Conservation (phyloP, 2,329 filamentous ascomycete species). For the Fusarium sp. region DNA sequence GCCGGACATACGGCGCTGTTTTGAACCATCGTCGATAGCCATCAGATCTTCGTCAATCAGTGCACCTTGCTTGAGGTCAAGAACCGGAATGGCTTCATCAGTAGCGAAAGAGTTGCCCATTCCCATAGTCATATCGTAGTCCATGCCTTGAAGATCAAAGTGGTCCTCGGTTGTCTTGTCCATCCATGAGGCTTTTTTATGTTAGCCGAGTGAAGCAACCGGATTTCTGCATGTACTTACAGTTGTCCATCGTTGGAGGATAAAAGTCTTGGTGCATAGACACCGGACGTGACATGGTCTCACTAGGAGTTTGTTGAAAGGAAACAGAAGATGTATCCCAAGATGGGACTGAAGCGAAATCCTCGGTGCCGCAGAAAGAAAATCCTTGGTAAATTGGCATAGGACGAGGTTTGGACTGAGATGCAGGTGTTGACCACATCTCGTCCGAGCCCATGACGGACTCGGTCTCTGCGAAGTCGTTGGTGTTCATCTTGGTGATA, state of each 20-base stretch:
- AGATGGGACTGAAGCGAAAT: slow-evolving; percentile 65
- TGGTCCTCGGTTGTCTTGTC: slow-evolving; percentile 70
- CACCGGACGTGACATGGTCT: slow-evolving; percentile 67
- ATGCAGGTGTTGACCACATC: slow-evolving; percentile 68
- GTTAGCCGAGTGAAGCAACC: slow-evolving; percentile 32
- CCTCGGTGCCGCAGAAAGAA: slow-evolving; percentile 69
- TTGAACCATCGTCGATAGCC: slow-evolving; percentile 65
- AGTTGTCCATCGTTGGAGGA: slow-evolving; percentile 63
- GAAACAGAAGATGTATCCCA: slow-evolving; percentile 70
- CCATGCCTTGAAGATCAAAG: slow-evolving; percentile 67
- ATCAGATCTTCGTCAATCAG: slow-evolving; percentile 64
- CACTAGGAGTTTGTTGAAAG: slow-evolving; percentile 64
- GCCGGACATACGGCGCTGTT: slow-evolving; percentile 75
- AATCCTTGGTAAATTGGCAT: slow-evolving; percentile 73
- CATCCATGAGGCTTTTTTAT: slow-evolving; percentile 57
- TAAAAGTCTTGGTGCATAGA: slow-evolving; percentile 72
- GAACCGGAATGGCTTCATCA: slow-evolving; percentile 73
- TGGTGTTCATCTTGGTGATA: slow-evolving; percentile 61
- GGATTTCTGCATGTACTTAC: slow-evolving; percentile 55
- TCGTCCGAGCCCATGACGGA: slow-evolving; percentile 60
- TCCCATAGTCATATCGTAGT: slow-evolving; percentile 69
- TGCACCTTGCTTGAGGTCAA: slow-evolving; percentile 69
- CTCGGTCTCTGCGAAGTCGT: slow-evolving; percentile 65
- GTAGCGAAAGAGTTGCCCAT: slow-evolving; percentile 74
- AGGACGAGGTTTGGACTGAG: slow-evolving; percentile 66